A percentile compares a stretch with the other conserved stretches of the same genome.
phyloP scores from a whole-genome alignment of 306 rosid genomes.

The Castanea crenata region DNA sequence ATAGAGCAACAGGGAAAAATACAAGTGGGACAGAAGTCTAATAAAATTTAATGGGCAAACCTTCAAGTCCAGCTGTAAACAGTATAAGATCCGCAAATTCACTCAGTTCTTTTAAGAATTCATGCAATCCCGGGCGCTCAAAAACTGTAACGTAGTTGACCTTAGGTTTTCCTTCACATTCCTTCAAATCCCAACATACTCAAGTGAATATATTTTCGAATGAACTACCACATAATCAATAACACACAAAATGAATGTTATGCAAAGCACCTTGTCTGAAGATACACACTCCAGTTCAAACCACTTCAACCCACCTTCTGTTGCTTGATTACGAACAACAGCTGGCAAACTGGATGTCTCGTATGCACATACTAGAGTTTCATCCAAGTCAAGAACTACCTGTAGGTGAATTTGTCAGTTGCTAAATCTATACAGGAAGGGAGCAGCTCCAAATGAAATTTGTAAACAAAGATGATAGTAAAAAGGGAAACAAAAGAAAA shows the following conservation, averaged over 20 bases:
- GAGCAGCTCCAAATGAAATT: neutral
- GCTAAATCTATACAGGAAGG: neutral
- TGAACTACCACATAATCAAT: neutral
- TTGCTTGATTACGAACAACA: constrained; percentile 58
- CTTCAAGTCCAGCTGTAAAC: constrained; percentile 97
- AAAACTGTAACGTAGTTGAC: constrained; percentile 81
- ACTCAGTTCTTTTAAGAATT: constrained; percentile 63
- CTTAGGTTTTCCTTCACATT: constrained; percentile 77
- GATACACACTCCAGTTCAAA: constrained; percentile 80
- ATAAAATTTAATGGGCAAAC: constrained; percentile 38
- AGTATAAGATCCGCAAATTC: constrained; percentile 85
- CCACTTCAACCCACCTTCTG: constrained; percentile 85
- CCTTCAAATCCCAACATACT: constrained; percentile 49
- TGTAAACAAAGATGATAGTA: neutral
- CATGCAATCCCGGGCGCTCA: constrained; percentile 93
- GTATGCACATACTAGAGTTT: constrained; percentile 84
- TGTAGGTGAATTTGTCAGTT: constrained; percentile 28
- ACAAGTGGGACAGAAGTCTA: neutral
- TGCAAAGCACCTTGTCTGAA: constrained; percentile 61
- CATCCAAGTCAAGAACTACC: constrained; percentile 98
- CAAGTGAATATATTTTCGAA: constrained; percentile 1
- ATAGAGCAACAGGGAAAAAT: neutral
- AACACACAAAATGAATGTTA: neutral
- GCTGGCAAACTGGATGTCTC: constrained; percentile 80
- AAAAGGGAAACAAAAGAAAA: neutral